Conservation (phyloP, 75 land plant genomes). For the Selaginella tamariscina region DNA sequence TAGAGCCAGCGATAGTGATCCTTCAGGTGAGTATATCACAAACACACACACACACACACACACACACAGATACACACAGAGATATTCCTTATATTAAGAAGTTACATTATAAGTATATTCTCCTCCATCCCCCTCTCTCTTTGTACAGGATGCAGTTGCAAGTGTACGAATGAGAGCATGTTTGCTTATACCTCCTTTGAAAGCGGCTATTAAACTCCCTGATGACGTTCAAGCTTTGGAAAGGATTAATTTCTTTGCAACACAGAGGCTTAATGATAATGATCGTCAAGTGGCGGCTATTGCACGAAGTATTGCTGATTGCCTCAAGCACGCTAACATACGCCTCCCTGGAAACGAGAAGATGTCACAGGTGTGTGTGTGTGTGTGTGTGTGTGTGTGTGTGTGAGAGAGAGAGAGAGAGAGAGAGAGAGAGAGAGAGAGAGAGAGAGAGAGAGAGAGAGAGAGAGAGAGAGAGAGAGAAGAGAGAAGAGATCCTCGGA, state of each 20-base stretch:
- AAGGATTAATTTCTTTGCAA: slow-evolving; percentile 26
- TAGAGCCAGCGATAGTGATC: slow-evolving; percentile 23
- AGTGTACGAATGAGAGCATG: slow-evolving; percentile 37
- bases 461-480: no score
- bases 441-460: no score
- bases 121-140: not conserved
- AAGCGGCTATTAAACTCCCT: slow-evolving; percentile 23
- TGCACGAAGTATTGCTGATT: slow-evolving; percentile 26
- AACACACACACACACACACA: no score
- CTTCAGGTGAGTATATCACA: slow-evolving; percentile 22
- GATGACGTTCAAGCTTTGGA: slow-evolving; percentile 31
- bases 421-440: no score
- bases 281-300: slow-evolving; percentile 29
- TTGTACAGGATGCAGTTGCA: slow-evolving; percentile 27
- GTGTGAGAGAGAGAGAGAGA: no score
- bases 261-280: slow-evolving; percentile 31
- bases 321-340: slow-evolving; percentile 18
- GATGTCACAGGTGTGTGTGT: not conserved
- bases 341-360: not conserved
- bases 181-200: slow-evolving; percentile 21
- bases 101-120: no score
- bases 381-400: no score
- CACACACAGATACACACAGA: no score
- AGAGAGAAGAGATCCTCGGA: no score
- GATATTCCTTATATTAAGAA: no score